Conservation (phyloP, 352 stramenopile species). For the Aphanomyces astaci region DNA sequence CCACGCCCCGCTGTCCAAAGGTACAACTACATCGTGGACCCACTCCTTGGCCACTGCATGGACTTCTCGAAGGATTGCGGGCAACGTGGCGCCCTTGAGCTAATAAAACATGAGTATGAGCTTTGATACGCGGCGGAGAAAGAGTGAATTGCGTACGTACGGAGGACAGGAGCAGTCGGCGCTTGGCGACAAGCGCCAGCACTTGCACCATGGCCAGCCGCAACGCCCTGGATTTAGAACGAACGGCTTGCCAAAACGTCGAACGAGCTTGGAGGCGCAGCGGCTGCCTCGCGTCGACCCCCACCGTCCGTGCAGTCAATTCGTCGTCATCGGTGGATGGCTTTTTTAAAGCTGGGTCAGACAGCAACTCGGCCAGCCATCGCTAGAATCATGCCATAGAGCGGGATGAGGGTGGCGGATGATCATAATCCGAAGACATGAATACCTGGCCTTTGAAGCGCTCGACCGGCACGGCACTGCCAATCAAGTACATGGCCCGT, state of each 20-base stretch:
- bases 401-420: not conserved
- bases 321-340: not conserved
- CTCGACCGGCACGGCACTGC: not conserved
- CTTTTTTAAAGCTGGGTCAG: too few relatives aligned
- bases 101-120: too few relatives aligned
- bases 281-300: not conserved
- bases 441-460: slow-evolving; percentile 14
- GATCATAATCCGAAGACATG: not conserved
- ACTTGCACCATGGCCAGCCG: slow-evolving; percentile 9
- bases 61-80: not conserved
- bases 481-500: not conserved
- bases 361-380: slow-evolving; percentile 13
- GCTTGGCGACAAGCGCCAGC: not conserved
- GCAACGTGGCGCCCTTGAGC: not conserved
- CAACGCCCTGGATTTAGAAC: not conserved
- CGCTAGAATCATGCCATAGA: not conserved
- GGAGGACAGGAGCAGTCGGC: not conserved
- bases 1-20: not conserved
- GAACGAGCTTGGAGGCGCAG: not conserved
- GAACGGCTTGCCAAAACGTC: slow-evolving; percentile 10
- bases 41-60: not conserved
- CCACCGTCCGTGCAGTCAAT: not conserved
- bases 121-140: too few relatives aligned
- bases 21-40: not conserved
- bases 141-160: not conserved